Evolutionary conservation across 768 basidiomycete species (phyloP).

Genomic region (Leucocoprinus sp.): DNA sequence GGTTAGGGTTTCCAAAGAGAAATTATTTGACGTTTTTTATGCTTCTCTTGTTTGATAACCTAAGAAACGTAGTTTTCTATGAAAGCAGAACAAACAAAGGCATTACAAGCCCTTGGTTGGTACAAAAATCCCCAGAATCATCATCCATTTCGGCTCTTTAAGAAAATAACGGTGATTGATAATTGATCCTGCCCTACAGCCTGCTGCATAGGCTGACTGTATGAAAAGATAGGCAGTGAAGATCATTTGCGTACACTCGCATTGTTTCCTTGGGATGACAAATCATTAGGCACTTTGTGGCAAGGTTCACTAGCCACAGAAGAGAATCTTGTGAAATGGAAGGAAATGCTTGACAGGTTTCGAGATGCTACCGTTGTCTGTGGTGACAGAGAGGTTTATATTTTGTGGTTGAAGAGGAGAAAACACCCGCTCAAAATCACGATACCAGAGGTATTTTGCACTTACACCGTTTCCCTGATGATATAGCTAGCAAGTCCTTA

Average conservation of each 20-base stretch:
- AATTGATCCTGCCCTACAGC: neutral
- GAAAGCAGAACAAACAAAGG: slow-evolving; percentile 6
- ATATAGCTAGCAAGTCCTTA: neutral
- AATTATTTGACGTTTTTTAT: neutral
- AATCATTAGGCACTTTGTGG: slow-evolving; percentile 33
- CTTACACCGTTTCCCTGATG: neutral
- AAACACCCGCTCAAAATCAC: slow-evolving; percentile 27
- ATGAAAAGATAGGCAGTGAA: slow-evolving; percentile 22
- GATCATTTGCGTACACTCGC: slow-evolving; percentile 32
- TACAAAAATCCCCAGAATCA: slow-evolving; percentile 25
- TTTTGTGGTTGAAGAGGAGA: slow-evolving; percentile 28
- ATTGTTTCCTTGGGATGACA: slow-evolving; percentile 38
- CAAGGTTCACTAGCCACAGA: slow-evolving; percentile 22
- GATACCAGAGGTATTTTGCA: slow-evolving; percentile 24
- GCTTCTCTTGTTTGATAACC: neutral
- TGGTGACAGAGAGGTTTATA: slow-evolving; percentile 26
- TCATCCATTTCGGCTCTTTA: slow-evolving; percentile 34
- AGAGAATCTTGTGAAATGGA: slow-evolving; percentile 35
- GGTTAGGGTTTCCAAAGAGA: slow-evolving; percentile 4
- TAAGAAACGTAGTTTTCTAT: neutral
- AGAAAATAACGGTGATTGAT: slow-evolving; percentile 37
- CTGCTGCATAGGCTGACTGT: neutral
- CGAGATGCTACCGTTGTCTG: slow-evolving; percentile 45
- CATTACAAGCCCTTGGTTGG: slow-evolving; percentile 21
- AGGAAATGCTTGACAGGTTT: slow-evolving; percentile 35